Base-by-base conservation (phyloP, 192 early-diverging fungal species). In the Geosiphon pyriformis region DNA sequence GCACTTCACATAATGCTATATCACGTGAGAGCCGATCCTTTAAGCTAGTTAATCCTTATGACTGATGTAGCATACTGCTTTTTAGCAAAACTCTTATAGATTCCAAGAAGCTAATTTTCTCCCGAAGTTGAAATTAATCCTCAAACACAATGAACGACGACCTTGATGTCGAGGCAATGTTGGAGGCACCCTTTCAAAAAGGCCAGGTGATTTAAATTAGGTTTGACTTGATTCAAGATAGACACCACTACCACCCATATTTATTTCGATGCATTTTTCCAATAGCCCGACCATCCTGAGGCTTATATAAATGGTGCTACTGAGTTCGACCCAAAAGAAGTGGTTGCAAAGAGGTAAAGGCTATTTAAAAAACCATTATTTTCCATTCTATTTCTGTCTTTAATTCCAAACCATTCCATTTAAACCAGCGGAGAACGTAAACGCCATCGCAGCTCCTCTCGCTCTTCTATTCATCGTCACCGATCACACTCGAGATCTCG, bases 141-240 rank as follows among this genome's bases (percentile, higher is more conserved):
- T n/a, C n/a, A n/a, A 54, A 25, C 17, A 60, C 15, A 25, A 65
- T 53, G 50, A 22, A 11, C 7, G 63, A 65, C 27, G 79, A 80
- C 56, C 47, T 79, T 42, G 81, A 82, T 50, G 80, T 86, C 29
- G 83, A 85, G 70, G 80, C 83, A 42, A 76, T 86, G 78, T 70
- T 86, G 51, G 84, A 84, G 46, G 82, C 84, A 27, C 84, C 84
- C 20, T 86, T 80, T 65, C 76, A 80, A 73, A 79, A 82, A 72
- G 80, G 61, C 77, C 31, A 55, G 46, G 47, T 60, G 29, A 15
- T 66, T 53, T n/a, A n/a, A n/a, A n/a, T n/a, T n/a, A n/a, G n/a
- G n/a, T n/a, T n/a, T n/a, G n/a, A n/a, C n/a, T n/a, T n/a, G n/a
- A n/a, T 26, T 58, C 30, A 12, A 18, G 3, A 31, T 37, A 58